These are phyloP conservation scores for Stereocaulon alpinum DNA, from an alignment of 495 filamentous ascomycete genomes.

Conservation along the genomic window DNA sequence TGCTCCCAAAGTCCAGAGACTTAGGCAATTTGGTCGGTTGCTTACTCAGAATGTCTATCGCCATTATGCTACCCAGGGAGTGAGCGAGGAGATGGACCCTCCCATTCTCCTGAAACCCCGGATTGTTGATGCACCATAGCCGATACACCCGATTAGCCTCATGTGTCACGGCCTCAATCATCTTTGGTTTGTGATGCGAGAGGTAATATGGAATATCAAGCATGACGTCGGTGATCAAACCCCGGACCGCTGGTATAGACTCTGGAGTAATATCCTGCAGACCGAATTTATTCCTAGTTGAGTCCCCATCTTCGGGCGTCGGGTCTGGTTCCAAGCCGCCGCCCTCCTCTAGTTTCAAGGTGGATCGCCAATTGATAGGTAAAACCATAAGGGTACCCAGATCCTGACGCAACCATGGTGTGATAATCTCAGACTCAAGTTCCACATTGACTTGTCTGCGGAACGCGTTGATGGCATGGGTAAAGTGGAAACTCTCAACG, in stretches of 20 bases:
- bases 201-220: slow-evolving; percentile 95
- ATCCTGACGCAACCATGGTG: slow-evolving; percentile 57
- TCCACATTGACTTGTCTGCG: slow-evolving; percentile 81
- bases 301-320: slow-evolving; percentile 35
- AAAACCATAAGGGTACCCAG: slow-evolving; percentile 66
- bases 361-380: slow-evolving; percentile 79
- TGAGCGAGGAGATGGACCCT: slow-evolving; percentile 89
- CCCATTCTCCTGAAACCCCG: slow-evolving; percentile 67
- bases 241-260: slow-evolving; percentile 81
- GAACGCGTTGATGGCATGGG: slow-evolving; percentile 85
- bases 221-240: slow-evolving; percentile 92
- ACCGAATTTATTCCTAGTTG: slow-evolving; percentile 53
- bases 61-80: slow-evolving; percentile 88
- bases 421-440: slow-evolving; percentile 61
- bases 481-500: slow-evolving; percentile 94
- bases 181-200: slow-evolving; percentile 88
- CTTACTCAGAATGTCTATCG: slow-evolving; percentile 76
- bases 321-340: slow-evolving; percentile 38
- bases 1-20: slow-evolving; percentile 40
- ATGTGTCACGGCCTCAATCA: slow-evolving; percentile 78
- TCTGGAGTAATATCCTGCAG: slow-evolving; percentile 85
- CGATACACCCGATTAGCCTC: slow-evolving; percentile 92
- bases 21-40: slow-evolving; percentile 62
- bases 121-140: slow-evolving; percentile 88
- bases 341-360: slow-evolving; percentile 72